Conservation (phyloP, 2,329 filamentous ascomycete genomes). For the Macrophomina pseudophaseolina region DNA sequence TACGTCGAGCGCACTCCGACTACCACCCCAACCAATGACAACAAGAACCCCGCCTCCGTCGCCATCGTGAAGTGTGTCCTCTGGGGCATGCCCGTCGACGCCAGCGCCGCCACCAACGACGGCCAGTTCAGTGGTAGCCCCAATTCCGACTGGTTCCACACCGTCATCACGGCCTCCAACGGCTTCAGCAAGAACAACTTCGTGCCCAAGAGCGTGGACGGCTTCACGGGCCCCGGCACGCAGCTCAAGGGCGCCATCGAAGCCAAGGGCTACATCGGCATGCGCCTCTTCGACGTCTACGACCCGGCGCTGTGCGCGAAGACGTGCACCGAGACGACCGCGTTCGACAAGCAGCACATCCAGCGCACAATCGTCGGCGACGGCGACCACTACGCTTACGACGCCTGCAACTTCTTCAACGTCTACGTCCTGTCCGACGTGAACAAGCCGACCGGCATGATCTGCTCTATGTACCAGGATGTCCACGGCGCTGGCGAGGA, state of each 20-base stretch:
- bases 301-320: slow-evolving; percentile 29
- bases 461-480: slow-evolving; percentile 35
- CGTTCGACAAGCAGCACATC: slow-evolving; percentile 33
- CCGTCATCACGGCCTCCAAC: slow-evolving; percentile 31
- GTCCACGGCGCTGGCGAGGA: neutral
- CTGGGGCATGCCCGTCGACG: slow-evolving; percentile 35
- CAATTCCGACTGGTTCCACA: slow-evolving; percentile 27
- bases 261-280: neutral
- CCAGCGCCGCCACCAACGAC: slow-evolving; percentile 33
- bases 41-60: slow-evolving; percentile 26
- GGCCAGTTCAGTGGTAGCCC: slow-evolving; percentile 32
- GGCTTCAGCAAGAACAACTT: slow-evolving; percentile 29
- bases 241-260: neutral
- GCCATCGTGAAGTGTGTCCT: slow-evolving; percentile 38
- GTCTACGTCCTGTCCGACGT: slow-evolving; percentile 35
- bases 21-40: slow-evolving; percentile 19
- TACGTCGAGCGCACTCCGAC: slow-evolving; percentile 32
- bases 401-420: slow-evolving; percentile 36
- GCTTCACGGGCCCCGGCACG: neutral
- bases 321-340: slow-evolving; percentile 34
- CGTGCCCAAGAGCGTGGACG: neutral
- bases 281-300: neutral
- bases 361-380: neutral
- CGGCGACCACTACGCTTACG: slow-evolving; percentile 28
- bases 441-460: slow-evolving; percentile 33